phyloP scores from a whole-genome alignment of 2,329 filamentous ascomycete species.

The Cladobotryum mycophilum region DNA sequence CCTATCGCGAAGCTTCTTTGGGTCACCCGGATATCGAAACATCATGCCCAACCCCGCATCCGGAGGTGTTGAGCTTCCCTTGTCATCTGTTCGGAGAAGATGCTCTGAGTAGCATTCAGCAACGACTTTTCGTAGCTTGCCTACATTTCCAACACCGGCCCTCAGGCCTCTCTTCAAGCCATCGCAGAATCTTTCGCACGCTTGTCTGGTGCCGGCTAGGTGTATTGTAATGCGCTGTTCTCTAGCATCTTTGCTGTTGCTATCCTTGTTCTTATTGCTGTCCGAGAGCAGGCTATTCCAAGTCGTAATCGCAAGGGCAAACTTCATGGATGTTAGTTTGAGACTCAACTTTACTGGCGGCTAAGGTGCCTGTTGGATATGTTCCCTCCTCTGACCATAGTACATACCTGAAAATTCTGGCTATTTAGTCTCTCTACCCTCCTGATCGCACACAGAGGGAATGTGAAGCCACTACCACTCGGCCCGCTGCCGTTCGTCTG shows the following conservation, averaged over 20 bases:
- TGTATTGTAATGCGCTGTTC: slow-evolving; percentile 90
- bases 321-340: slow-evolving; percentile 38
- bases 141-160: slow-evolving; percentile 80
- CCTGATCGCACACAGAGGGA: slow-evolving; percentile 85
- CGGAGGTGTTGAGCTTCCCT: slow-evolving; percentile 54
- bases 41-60: slow-evolving; percentile 89
- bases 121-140: slow-evolving; percentile 73
- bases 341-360: not conserved
- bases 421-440: slow-evolving; percentile 90
- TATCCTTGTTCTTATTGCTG: slow-evolving; percentile 43
- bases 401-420: slow-evolving; percentile 66
- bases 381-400: too few relatives aligned
- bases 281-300: slow-evolving; percentile 72
- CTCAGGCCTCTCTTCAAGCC: slow-evolving; percentile 85
- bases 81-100: slow-evolving; percentile 57
- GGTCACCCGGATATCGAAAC: slow-evolving; percentile 91
- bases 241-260: slow-evolving; percentile 35
- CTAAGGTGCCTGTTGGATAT: not conserved
- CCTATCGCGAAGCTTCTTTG: slow-evolving; percentile 85
- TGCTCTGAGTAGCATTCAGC: slow-evolving; percentile 90
- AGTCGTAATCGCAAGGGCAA: slow-evolving; percentile 88
- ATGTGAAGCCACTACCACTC: slow-evolving; percentile 90
- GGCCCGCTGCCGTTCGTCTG: slow-evolving; percentile 90
- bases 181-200: slow-evolving; percentile 94
- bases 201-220: slow-evolving; percentile 78